These are phyloP conservation scores for Mallotus nudiflorus DNA, from an alignment of 345 rosid species.

Conservation along the genomic window DNA sequence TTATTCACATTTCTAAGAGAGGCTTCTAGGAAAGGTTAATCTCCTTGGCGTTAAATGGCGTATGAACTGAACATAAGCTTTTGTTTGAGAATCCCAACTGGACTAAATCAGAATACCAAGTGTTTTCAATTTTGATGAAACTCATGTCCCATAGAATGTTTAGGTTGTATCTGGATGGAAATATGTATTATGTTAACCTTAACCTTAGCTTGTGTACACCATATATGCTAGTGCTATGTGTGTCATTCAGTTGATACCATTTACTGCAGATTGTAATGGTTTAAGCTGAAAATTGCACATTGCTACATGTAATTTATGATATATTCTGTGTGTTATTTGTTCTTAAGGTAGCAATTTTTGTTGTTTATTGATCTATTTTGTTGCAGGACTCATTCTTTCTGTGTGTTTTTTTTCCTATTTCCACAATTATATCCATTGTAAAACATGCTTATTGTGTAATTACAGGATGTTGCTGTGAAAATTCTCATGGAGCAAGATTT, in stretches of 20 bases:
- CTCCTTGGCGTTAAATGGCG: background rate
- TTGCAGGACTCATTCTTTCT: background rate
- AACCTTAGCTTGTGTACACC: background rate
- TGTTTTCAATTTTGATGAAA: background rate
- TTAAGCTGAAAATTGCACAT: background rate
- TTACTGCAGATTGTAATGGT: background rate
- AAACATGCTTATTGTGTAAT: constrained; percentile 7
- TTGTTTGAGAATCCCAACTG: background rate
- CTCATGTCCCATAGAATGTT: background rate
- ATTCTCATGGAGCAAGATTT: constrained; percentile 99
- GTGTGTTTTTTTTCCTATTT: background rate
- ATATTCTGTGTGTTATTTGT: background rate
- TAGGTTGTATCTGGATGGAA: background rate
- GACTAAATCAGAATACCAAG: background rate
- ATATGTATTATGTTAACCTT: background rate
- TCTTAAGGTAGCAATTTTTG: background rate
- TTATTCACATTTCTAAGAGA: background rate
- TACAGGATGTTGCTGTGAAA: constrained; percentile 99
- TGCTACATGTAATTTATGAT: too few relatives aligned
- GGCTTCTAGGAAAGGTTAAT: background rate
- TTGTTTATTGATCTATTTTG: background rate
- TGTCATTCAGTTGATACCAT: background rate
- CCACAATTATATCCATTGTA: too few relatives aligned
- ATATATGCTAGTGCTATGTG: background rate
- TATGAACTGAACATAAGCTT: background rate